Evolutionary conservation across 805 yeast species (phyloP).

Genomic region (Candida glaebosa): DNA sequence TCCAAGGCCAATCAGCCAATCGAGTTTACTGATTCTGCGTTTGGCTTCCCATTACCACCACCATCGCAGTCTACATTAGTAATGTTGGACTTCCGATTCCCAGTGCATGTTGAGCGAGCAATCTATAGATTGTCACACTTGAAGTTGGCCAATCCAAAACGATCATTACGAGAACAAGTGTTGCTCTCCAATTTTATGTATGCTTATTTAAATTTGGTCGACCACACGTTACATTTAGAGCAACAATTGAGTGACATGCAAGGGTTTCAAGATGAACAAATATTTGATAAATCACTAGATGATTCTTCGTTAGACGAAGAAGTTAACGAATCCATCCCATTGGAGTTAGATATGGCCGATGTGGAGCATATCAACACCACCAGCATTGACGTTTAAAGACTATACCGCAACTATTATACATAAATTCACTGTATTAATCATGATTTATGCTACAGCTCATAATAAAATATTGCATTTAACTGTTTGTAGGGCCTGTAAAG

Average conservation of each 20-base stretch:
- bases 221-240: slow-evolving; percentile 75
- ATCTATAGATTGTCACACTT: slow-evolving; percentile 89
- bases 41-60: slow-evolving; percentile 85
- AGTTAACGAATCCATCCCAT: not conserved
- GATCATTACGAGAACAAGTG: slow-evolving; percentile 91
- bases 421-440: too few species aligned
- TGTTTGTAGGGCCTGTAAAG: too few species aligned
- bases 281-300: not conserved
- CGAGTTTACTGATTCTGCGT: slow-evolving; percentile 68
- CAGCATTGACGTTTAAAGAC: not conserved
- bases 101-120: slow-evolving; percentile 94
- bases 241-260: slow-evolving; percentile 45
- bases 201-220: slow-evolving; percentile 90
- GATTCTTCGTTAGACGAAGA: not conserved
- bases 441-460: not conserved
- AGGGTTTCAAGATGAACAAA: slow-evolving; percentile 1
- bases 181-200: slow-evolving; percentile 95
- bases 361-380: not conserved
- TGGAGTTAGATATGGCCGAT: slow-evolving; percentile 1
- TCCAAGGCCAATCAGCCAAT: slow-evolving; percentile 45
- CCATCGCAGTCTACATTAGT: slow-evolving; percentile 71
- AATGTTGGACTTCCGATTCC: slow-evolving; percentile 83
- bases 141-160: slow-evolving; percentile 88
- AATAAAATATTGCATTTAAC: not conserved
- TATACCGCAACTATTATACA: not conserved